Conservation (phyloP, 148 eudicot species). For the Amaranthus cruentus region DNA sequence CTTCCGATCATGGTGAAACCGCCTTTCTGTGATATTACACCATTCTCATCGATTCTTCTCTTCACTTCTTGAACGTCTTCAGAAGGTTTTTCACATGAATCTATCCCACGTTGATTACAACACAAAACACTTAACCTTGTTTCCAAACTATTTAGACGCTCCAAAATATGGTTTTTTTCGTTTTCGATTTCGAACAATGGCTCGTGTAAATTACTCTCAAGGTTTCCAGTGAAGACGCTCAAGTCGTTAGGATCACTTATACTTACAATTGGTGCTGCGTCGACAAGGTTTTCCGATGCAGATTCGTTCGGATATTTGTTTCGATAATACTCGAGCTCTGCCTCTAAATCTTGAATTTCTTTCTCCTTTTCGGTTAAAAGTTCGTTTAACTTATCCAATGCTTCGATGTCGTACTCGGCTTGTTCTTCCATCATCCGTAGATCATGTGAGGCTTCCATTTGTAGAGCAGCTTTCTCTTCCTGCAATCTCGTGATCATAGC, state of each 20-base stretch:
- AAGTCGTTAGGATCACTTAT: background rate
- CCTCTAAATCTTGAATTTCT: slow-evolving; percentile 73
- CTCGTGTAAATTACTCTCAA: slow-evolving; percentile 10
- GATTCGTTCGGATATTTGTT: slow-evolving; percentile 35
- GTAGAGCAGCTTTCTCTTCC: slow-evolving; percentile 88
- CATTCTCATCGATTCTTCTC: slow-evolving; percentile 18
- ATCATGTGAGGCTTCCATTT: slow-evolving; percentile 94
- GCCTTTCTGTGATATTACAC: slow-evolving; percentile 8
- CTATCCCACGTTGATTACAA: slow-evolving; percentile 17
- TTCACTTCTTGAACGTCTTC: slow-evolving; percentile 22
- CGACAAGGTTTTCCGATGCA: slow-evolving; percentile 23
- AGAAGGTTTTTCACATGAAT: slow-evolving; percentile 13
- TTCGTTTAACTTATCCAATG: slow-evolving; percentile 66
- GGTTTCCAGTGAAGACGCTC: background rate
- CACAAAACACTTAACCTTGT: slow-evolving; percentile 40
- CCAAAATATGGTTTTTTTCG: slow-evolving; percentile 41
- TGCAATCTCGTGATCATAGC: slow-evolving; percentile 95
- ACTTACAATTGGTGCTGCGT: slow-evolving; percentile 24
- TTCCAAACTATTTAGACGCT: slow-evolving; percentile 43
- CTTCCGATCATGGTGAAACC: slow-evolving; percentile 9
- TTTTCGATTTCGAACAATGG: slow-evolving; percentile 36
- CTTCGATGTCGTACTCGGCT: slow-evolving; percentile 87
- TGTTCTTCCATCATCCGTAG: slow-evolving; percentile 97
- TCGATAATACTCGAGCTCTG: slow-evolving; percentile 55
- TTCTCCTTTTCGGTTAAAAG: slow-evolving; percentile 69